phyloP scores from a whole-genome alignment of 2,329 filamentous ascomycete genomes.

The Aspergillus hortae region DNA sequence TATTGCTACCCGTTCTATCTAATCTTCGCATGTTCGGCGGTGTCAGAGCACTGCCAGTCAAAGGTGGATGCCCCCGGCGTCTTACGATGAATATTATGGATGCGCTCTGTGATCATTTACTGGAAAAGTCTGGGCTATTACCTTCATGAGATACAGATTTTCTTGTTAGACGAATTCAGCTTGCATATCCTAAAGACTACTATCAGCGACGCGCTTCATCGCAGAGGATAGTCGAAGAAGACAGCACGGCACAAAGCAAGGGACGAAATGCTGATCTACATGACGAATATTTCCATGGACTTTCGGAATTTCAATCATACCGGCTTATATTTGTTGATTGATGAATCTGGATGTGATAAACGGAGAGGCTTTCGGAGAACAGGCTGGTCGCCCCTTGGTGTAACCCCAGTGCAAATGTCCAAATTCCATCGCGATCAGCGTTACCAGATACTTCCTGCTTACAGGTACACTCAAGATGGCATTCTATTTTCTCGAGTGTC shows the following conservation, averaged over 20 bases:
- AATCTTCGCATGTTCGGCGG: constrained; percentile 3
- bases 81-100: neutral
- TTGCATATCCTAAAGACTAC: neutral
- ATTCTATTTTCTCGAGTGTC: too few relatives aligned
- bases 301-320: neutral
- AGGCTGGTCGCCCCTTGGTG: neutral
- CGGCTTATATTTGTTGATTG: neutral
- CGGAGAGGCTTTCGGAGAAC: neutral
- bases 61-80: neutral
- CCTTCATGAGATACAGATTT: neutral
- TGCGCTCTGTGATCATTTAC: neutral
- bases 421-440: too few relatives aligned
- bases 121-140: neutral
- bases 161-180: neutral
- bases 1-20: neutral
- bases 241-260: neutral
- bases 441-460: too few relatives aligned
- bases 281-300: neutral
- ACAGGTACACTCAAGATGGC: too few relatives aligned
- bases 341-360: neutral
- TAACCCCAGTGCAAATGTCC: neutral
- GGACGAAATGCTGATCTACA: neutral
- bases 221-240: neutral
- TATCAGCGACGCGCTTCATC: neutral
- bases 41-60: neutral